These are phyloP conservation scores for Calonectria leucothoes DNA, from an alignment of 2,329 filamentous ascomycete species.

Conservation along the genomic window DNA sequence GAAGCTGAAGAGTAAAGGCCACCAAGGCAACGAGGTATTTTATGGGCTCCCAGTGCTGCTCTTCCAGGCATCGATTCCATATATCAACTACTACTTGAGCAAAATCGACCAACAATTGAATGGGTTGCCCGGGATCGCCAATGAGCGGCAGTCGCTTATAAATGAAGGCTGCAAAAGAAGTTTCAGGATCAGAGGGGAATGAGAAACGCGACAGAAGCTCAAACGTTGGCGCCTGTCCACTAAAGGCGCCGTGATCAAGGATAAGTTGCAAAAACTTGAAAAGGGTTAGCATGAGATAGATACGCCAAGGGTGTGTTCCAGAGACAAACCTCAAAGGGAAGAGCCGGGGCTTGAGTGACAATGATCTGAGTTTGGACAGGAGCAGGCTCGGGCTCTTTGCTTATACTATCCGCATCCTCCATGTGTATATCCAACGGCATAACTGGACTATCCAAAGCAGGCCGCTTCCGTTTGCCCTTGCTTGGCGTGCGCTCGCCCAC, in stretches of 20 bases:
- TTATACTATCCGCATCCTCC: constrained; percentile 53
- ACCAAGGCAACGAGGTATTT: constrained; percentile 74
- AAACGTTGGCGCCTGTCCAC: constrained; percentile 70
- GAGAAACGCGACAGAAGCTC: constrained; percentile 74
- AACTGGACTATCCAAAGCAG: constrained; percentile 73
- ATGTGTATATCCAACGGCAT: constrained; percentile 67
- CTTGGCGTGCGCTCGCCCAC: constrained; percentile 70
- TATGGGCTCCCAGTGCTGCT: constrained; percentile 72
- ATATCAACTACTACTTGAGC: constrained; percentile 72
- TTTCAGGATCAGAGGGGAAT: constrained; percentile 72
- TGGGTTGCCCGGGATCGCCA: constrained; percentile 60
- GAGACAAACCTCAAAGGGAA: constrained; percentile 60
- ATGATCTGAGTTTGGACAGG: constrained; percentile 32
- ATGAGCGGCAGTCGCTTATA: constrained; percentile 74
- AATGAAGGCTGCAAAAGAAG: constrained; percentile 74
- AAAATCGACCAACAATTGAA: constrained; percentile 72
- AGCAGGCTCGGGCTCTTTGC: constrained; percentile 38
- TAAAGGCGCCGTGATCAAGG: constrained; percentile 69
- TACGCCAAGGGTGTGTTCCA: background rate
- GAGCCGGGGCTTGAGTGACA: constrained; percentile 41
- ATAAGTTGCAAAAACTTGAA: constrained; percentile 71
- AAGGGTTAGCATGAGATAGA: constrained; percentile 31
- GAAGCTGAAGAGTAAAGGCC: constrained; percentile 71
- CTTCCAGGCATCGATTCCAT: constrained; percentile 75
- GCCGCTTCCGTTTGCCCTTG: constrained; percentile 78